Evolutionary conservation across 306 rosid genomes (phyloP), one percentile per base, ranked within the genome.

Genomic region (Lathyrus oleraceus): DNA sequence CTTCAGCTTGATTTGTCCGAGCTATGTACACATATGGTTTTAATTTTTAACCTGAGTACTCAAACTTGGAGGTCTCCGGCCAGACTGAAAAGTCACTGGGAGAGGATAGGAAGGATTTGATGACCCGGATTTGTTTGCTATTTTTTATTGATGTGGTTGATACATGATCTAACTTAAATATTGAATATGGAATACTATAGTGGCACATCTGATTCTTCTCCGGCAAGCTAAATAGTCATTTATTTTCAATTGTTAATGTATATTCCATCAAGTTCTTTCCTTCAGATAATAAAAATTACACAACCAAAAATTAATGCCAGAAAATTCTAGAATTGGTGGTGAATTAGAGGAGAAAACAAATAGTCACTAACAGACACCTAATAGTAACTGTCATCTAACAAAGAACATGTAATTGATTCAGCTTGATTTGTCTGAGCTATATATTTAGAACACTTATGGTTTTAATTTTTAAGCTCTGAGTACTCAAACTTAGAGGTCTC

Each of bases 131-230:
- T 40, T 39, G 11, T 7, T 30, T 45, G 13, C 51, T 30, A 27
- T 25, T 64, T 30, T 67, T 74, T 10, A 35, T 38, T 71, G 43
- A 72, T 19, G 54, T 38, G 66, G 4, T 25, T 56, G 59, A 27
- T 65, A 57, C 44, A 40, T 42, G 19, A 62, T 67, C 68, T 63
- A 38, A 42, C 23, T 40, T 48, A 42, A 74, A 65, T 51, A 39
- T 49, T 61, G 61, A 51, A 17, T 32, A 40, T 21, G 65, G 40
- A 60, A 35, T 71, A 48, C 65, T 69, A n/a, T 35, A 76, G 39
- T 8, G 5, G 71, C 65, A 47, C 52, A 59, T 53, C 35, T 60
- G 67, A 30, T 35, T 62, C 47, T 32, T 56, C 28, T 65, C 12
- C 16, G 49, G 32, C 61, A 6, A 21, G 40, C 49, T 47, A 42